Conservation (phyloP, 108 stramenopile genomes). For the Skeletonema menzelii region DNA sequence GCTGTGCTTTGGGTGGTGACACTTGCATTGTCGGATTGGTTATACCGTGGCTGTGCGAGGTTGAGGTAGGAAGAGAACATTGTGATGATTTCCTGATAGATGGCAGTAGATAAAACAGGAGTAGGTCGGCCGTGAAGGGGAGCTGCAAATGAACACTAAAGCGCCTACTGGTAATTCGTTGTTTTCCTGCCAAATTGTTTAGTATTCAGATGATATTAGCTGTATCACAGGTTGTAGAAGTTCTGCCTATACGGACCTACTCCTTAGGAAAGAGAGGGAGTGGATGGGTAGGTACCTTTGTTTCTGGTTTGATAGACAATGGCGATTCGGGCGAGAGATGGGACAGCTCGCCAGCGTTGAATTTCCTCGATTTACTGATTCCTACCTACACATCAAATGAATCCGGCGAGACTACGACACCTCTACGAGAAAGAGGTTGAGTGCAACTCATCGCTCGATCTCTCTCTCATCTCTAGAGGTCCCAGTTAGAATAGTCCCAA, state of each 20-base stretch:
- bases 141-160: background rate
- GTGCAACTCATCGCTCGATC: too few relatives aligned
- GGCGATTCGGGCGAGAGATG: background rate
- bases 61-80: slow-evolving; percentile 14
- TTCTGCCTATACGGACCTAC: too few relatives aligned
- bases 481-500: background rate
- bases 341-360: background rate
- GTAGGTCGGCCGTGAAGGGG: background rate
- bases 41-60: background rate
- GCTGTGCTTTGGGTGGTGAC: slow-evolving; percentile 27
- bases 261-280: too few relatives aligned
- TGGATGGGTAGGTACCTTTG: too few relatives aligned
- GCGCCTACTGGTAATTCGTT: background rate
- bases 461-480: too few relatives aligned
- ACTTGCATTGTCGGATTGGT: slow-evolving; percentile 2
- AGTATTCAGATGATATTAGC: too few relatives aligned
- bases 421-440: too few relatives aligned
- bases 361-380: background rate
- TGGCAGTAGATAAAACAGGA: background rate
- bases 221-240: too few relatives aligned
- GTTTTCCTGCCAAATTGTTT: too few relatives aligned
- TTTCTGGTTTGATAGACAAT: too few relatives aligned
- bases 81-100: background rate
- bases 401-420: too few relatives aligned
- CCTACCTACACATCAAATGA: too few relatives aligned